Evolutionary conservation across 176 grass and related monocot genomes (phyloP).

Genomic region (Zizania latifolia): DNA sequence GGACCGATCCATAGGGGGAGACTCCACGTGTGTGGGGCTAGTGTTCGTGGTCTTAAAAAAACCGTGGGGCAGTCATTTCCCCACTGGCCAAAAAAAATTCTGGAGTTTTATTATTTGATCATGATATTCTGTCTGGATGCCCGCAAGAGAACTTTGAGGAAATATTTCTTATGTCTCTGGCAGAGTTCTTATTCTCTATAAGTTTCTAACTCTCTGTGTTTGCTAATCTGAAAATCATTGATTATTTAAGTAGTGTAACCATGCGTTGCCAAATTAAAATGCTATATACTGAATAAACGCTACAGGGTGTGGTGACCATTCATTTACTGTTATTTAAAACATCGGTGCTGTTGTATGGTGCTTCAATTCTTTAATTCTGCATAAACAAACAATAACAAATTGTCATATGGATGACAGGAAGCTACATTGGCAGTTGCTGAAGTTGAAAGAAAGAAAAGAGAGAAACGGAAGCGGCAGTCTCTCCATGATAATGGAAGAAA

Average conservation of each 20-base stretch:
- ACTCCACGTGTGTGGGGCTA: no score
- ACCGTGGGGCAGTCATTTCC: no score
- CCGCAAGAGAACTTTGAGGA: background rate
- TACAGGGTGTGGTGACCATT: background rate
- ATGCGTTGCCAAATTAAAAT: background rate
- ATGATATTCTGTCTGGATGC: background rate
- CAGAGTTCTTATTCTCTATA: background rate
- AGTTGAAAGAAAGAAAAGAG: slow-evolving; percentile 80
- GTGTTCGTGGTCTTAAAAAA: no score
- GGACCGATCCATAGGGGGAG: no score
- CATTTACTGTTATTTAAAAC: background rate
- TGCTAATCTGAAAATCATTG: no score
- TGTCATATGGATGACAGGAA: slow-evolving; percentile 50
- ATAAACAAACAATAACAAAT: slow-evolving; percentile 7
- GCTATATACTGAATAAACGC: background rate
- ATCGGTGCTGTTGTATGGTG: background rate
- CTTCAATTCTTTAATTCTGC: background rate
- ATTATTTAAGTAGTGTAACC: background rate
- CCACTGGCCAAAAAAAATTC: no score
- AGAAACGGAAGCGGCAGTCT: slow-evolving; percentile 46
- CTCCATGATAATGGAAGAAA: slow-evolving; percentile 46
- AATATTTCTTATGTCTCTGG: background rate
- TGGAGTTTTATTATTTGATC: background rate
- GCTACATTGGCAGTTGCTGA: slow-evolving; percentile 68
- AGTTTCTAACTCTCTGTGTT: background rate